These are phyloP conservation scores for Nicotiana sylvestris DNA, from an alignment of 257 asterid genomes.

Conservation along the genomic window DNA sequence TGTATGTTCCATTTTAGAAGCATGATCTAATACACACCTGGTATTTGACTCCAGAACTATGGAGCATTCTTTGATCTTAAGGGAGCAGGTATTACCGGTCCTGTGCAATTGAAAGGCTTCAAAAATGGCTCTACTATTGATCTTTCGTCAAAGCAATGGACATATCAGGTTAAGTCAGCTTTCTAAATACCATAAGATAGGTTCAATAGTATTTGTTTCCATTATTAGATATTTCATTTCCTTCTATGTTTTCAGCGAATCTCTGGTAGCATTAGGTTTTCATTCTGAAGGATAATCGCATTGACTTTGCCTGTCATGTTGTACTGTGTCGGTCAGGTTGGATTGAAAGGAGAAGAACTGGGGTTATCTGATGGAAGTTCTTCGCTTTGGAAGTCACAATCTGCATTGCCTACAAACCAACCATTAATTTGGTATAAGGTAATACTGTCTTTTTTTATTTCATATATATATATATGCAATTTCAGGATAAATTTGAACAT, in stretches of 20 bases:
- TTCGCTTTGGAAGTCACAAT: conserved; percentile 56
- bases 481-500: neutral
- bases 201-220: neutral
- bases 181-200: neutral
- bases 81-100: conserved; percentile 74
- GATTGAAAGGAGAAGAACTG: conserved; percentile 71
- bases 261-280: neutral
- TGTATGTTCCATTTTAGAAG: neutral
- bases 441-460: neutral
- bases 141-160: conserved; percentile 59
- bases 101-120: conserved; percentile 51
- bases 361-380: conserved; percentile 59
- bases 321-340: conserved; percentile 51
- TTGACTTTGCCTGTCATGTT: neutral
- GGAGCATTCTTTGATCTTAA: conserved; percentile 54
- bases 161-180: conserved; percentile 54
- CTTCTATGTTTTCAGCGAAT: neutral
- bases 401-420: conserved; percentile 66
- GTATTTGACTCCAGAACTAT: conserved; percentile 45
- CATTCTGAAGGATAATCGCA: neutral
- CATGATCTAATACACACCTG: conserved; percentile 15
- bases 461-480: neutral
- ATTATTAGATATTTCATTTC: neutral
- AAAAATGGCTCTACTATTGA: conserved; percentile 48
- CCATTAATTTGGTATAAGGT: conserved; percentile 96